phyloP scores from a whole-genome alignment of 202 grass and related monocot species.

The Panicum virgatum region DNA sequence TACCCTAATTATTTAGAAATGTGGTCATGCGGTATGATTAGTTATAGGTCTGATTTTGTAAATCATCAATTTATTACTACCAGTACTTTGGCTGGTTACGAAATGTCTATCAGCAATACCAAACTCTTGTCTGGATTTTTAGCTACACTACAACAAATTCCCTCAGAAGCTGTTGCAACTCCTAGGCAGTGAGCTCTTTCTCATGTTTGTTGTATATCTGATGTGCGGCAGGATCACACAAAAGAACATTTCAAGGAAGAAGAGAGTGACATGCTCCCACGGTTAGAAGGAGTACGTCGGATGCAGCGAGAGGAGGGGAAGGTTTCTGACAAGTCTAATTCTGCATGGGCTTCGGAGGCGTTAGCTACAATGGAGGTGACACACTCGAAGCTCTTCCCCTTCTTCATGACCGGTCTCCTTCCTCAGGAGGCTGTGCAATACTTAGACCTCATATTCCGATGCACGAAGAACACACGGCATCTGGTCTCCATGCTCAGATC shows the following conservation, averaged over 20 bases:
- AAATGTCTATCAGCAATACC: neutral
- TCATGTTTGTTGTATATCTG: neutral
- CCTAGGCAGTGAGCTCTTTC: neutral
- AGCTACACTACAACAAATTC: neutral
- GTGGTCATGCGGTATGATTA: neutral
- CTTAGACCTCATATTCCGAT: constrained; percentile 67
- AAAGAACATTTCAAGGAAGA: constrained; percentile 92
- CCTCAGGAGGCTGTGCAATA: constrained; percentile 92
- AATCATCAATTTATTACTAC: constrained; percentile 1
- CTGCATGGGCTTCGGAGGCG: constrained; percentile 54
- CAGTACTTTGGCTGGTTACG: neutral
- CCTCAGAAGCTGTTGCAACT: neutral
- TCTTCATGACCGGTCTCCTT: constrained; percentile 92
- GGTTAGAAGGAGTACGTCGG: constrained; percentile 59
- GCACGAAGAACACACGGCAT: constrained; percentile 52
- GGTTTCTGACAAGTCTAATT: constrained; percentile 56
- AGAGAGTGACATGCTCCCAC: constrained; percentile 76
- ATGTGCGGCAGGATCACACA: constrained; percentile 72
- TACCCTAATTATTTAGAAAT: constrained; percentile 11
- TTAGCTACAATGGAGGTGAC: constrained; percentile 71
- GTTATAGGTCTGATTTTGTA: neutral
- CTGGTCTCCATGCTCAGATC: constrained; percentile 71
- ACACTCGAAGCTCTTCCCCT: constrained; percentile 84
- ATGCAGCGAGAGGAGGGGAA: constrained; percentile 68
- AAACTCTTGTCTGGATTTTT: neutral